Conservation (phyloP, 2,329 filamentous ascomycete genomes). For the Arthrobotrys sinensis region DNA sequence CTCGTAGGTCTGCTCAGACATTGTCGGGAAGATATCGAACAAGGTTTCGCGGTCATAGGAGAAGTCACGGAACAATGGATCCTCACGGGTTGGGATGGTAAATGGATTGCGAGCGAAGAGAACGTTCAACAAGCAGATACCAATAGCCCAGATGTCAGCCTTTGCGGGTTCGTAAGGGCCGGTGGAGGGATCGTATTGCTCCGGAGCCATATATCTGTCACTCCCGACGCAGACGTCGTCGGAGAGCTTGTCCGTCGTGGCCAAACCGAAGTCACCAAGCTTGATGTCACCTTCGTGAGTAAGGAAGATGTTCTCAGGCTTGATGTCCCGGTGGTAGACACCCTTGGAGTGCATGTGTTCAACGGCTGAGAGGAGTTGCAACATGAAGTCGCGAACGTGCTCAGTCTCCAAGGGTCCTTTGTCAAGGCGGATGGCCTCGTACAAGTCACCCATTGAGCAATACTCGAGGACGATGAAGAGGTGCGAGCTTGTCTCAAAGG, state of each 20-base stretch:
- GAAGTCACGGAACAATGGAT: constrained; percentile 93
- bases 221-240: constrained; percentile 95
- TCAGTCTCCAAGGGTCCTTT: constrained; percentile 93
- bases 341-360: constrained; percentile 79
- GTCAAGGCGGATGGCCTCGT: constrained; percentile 93
- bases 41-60: constrained; percentile 92
- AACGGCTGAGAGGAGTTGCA: constrained; percentile 71
- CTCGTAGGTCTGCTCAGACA: constrained; percentile 98
- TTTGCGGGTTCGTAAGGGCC: constrained; percentile 92
- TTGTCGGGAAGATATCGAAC: constrained; percentile 97
- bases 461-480: constrained; percentile 94
- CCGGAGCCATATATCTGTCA: constrained; percentile 98
- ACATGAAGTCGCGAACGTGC: constrained; percentile 97
- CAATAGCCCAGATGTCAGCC: constrained; percentile 97
- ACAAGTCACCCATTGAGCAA: constrained; percentile 94
- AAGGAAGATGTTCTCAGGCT: constrained; percentile 89
- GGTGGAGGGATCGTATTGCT: constrained; percentile 89
- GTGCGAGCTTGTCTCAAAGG: constrained; percentile 92
- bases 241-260: constrained; percentile 90
- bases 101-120: constrained; percentile 98
- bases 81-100: constrained; percentile 88
- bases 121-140: constrained; percentile 95
- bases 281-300: constrained; percentile 90
- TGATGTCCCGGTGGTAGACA: constrained; percentile 94
- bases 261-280: constrained; percentile 94